These are phyloP conservation scores for Margaritispora aquatica DNA, from an alignment of 495 filamentous ascomycete species.

Conservation along the genomic window DNA sequence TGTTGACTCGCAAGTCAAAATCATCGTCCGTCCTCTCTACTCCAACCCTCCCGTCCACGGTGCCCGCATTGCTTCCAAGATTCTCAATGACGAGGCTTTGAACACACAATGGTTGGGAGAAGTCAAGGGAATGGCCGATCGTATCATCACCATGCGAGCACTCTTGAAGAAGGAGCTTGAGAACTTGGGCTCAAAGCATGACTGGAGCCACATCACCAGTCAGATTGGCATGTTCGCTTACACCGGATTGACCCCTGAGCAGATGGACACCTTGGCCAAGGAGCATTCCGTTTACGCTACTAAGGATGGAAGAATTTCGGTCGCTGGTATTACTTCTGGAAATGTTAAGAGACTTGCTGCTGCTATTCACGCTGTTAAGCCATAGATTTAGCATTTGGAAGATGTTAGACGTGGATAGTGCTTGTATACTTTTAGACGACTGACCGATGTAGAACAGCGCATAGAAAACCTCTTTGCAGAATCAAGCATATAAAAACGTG, in stretches of 20 bases:
- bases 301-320: constrained; percentile 94
- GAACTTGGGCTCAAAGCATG: constrained; percentile 87
- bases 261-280: constrained; percentile 89
- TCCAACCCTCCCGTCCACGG: constrained; percentile 97
- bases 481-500: too few species aligned
- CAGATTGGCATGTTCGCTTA: constrained; percentile 99
- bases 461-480: too few species aligned
- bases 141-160: constrained; percentile 96
- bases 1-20: constrained; percentile 96
- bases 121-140: constrained; percentile 98
- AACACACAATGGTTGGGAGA: constrained; percentile 94
- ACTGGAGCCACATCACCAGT: constrained; percentile 97
- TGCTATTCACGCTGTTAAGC: constrained; percentile 89
- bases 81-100: constrained; percentile 80
- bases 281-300: constrained; percentile 98
- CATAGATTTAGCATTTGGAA: constrained; percentile 28
- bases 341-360: constrained; percentile 94
- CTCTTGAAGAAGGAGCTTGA: constrained; percentile 90
- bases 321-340: constrained; percentile 87
- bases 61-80: constrained; percentile 86
- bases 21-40: constrained; percentile 93
- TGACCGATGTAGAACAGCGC: constrained; percentile 1
- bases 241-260: constrained; percentile 85
- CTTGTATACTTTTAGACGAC: background rate
- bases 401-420: background rate